Base-by-base conservation (phyloP, 768 basidiomycete species). In the Pleurotus giganteus region DNA sequence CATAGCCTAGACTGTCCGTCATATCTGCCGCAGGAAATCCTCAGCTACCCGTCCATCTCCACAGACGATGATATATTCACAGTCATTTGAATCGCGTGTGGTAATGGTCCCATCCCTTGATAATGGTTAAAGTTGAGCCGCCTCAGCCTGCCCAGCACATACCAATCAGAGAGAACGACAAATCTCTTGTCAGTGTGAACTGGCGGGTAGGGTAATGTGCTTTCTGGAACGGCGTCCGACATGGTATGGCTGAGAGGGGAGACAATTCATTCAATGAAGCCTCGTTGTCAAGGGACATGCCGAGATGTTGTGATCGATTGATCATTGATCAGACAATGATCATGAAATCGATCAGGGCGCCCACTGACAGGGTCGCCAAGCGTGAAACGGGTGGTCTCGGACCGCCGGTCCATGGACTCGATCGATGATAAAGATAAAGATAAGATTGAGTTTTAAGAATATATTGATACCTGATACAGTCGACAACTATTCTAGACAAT, bases 31-130 rank as follows among this genome's bases (percentile, higher is more conserved):
- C 21, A 42, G 47, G 27, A 27, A 41, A 15, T 29, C 44, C n/a
- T 31, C 29, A 31, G 4, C 54, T 15, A 15, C 15, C 23, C 34
- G 47, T 8, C 41, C 23, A 13, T 60, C 39, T 32, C 47, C 28
- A 39, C 23, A n/a, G 50, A 5, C 32, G 43, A 44, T 34, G 47
- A 39, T 28, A 37, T 31, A 61, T 85, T 58, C 66, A 93, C 89
- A 94, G 63, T 97, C 94, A 69, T 98, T 98, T 5, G 91, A 93
- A 67, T 98, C 94, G 64, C 81, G 83, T 36, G 82, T 93, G 2
- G 94, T 96, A 72, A 98, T 96, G 12, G 94, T 98, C 63, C 90
- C 90, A 73, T 93, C 90, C 91, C 90, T 91, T 57, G 24, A 36
- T 12, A 23, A 15, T 23, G 34, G 21, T n/a, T 12, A 21, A 36